Conservation (phyloP, 2,329 filamentous ascomycete species). For the Stagonosporopsis rhizophila region DNA sequence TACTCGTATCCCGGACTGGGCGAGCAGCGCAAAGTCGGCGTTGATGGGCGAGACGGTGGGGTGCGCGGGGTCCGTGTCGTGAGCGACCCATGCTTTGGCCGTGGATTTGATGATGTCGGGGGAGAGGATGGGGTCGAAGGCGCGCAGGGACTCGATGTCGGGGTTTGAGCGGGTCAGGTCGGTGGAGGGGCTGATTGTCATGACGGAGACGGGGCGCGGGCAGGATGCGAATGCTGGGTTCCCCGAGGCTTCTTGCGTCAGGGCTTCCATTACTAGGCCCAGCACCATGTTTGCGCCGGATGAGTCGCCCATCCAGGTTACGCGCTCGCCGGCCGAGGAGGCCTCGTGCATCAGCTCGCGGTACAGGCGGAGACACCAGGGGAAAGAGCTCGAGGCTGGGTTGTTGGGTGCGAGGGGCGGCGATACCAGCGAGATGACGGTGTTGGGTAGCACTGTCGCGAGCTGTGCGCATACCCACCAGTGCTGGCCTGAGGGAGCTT, state of each 20-base stretch:
- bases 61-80: conserved; percentile 52
- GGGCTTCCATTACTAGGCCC: conserved; percentile 48
- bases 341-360: conserved; percentile 45
- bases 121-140: conserved; percentile 57
- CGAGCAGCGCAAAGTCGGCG: conserved; percentile 51
- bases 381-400: conserved; percentile 59
- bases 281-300: conserved; percentile 63
- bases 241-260: conserved; percentile 43
- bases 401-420: conserved; percentile 62
- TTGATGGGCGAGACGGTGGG: conserved; percentile 59
- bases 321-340: conserved; percentile 52
- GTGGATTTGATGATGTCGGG: conserved; percentile 51
- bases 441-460: conserved; percentile 50
- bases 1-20: conserved; percentile 53
- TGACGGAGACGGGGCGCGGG: conserved; percentile 47
- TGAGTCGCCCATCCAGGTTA: conserved; percentile 63
- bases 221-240: neutral
- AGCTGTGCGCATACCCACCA: conserved; percentile 61
- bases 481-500: conserved; percentile 58
- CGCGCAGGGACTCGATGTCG: conserved; percentile 51
- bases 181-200: conserved; percentile 59
- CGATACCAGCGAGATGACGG: conserved; percentile 58
- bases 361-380: conserved; percentile 57
- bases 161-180: conserved; percentile 58
- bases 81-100: conserved; percentile 52